Conservation (phyloP, 371 early-diverging fungal species). For the Umbelopsis sp. region DNA sequence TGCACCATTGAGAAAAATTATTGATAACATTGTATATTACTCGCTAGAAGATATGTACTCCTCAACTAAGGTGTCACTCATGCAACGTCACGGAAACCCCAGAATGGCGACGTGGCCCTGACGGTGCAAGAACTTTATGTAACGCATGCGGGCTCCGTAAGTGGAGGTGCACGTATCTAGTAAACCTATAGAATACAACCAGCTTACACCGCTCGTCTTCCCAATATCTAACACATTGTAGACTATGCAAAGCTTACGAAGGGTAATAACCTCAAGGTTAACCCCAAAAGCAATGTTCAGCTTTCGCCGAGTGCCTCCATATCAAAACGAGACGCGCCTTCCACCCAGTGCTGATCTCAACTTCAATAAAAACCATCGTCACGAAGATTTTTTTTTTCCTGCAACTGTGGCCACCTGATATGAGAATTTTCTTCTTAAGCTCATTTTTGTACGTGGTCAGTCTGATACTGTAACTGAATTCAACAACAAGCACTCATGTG, state of each 20-base stretch:
- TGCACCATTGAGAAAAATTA: too few relatives aligned
- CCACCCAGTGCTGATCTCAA: too few relatives aligned
- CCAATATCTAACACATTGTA: background rate
- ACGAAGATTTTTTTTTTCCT: too few relatives aligned
- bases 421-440: too few relatives aligned
- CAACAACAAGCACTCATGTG: too few relatives aligned
- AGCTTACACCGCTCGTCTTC: too few relatives aligned
- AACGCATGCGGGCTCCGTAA: constrained; percentile 73
- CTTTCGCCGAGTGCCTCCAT: too few relatives aligned
- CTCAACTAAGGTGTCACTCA: constrained; percentile 59
- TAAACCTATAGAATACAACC: too few relatives aligned
- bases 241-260: constrained; percentile 11
- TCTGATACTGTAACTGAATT: too few relatives aligned
- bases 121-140: constrained; percentile 69
- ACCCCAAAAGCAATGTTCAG: background rate
- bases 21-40: background rate
- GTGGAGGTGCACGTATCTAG: constrained; percentile 14
- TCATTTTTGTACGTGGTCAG: too few relatives aligned
- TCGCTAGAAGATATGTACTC: constrained; percentile 40
- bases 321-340: too few relatives aligned
- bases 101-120: constrained; percentile 74
- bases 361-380: too few relatives aligned
- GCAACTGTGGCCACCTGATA: background rate
- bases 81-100: constrained; percentile 71
- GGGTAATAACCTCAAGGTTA: background rate